Evolutionary conservation across 768 basidiomycete genomes (phyloP).

Genomic region (Rubroboletus pulcherrimus): DNA sequence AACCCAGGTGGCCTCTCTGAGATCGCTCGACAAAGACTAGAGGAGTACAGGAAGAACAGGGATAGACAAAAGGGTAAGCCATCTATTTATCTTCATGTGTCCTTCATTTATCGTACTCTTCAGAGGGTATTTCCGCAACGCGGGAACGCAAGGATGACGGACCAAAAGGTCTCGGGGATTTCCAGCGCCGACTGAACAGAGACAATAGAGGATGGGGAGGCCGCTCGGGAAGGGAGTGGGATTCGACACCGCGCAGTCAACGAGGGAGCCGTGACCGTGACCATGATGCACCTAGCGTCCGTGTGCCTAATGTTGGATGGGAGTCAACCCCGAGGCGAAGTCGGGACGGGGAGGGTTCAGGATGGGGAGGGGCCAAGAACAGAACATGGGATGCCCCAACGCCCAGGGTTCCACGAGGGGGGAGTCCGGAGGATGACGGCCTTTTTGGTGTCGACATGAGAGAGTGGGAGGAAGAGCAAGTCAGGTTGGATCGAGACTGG

Average conservation of each 20-base stretch:
- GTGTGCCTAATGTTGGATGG: conserved; percentile 91
- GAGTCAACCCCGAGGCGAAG: conserved; percentile 80
- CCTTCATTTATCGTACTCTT: neutral
- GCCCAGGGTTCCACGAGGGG: conserved; percentile 61
- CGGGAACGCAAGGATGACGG: conserved; percentile 54
- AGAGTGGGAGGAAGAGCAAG: conserved; percentile 98
- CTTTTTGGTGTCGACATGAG: conserved; percentile 65
- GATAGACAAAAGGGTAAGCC: conserved; percentile 64
- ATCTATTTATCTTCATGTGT: neutral
- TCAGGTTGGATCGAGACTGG: conserved; percentile 92
- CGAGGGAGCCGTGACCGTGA: conserved; percentile 36
- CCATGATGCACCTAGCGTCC: conserved; percentile 74
- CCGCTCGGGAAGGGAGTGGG: conserved; percentile 43
- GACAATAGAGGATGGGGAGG: conserved; percentile 52
- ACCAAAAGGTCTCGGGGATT: conserved; percentile 85
- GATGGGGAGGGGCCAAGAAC: conserved; percentile 57
- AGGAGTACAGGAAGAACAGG: conserved; percentile 68
- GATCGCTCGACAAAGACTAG: conserved; percentile 61
- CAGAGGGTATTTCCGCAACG: conserved; percentile 69
- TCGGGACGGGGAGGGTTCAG: conserved; percentile 51
- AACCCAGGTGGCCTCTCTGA: conserved; percentile 88
- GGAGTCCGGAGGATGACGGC: conserved; percentile 66
- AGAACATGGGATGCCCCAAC: conserved; percentile 83
- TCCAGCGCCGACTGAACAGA: conserved; percentile 87
- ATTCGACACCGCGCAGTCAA: conserved; percentile 60